Conservation (phyloP, 768 basidiomycete genomes). For the Boletus vinaceobasis region DNA sequence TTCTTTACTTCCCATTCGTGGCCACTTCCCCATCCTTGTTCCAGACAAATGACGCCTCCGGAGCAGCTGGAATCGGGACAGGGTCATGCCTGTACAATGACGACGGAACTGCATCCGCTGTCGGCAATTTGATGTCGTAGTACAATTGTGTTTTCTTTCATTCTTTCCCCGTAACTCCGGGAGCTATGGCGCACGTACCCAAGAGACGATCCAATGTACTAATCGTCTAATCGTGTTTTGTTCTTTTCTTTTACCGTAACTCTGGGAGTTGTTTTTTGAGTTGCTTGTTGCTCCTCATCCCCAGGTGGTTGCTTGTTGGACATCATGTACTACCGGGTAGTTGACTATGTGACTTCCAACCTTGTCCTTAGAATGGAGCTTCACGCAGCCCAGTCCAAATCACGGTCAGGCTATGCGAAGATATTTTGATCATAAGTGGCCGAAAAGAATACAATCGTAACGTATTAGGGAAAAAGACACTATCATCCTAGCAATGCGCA, state of each 20-base stretch:
- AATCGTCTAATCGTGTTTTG: too few relatives aligned
- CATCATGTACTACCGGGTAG: too few relatives aligned
- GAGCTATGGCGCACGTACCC: neutral
- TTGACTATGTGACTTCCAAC: too few relatives aligned
- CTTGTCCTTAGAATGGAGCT: too few relatives aligned
- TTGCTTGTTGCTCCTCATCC: too few relatives aligned
- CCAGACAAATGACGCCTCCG: constrained; percentile 16
- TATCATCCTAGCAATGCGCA: constrained; percentile 16
- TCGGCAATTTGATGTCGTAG: constrained; percentile 23
- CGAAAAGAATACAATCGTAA: constrained; percentile 20
- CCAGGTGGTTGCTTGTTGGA: too few relatives aligned
- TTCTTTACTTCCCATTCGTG: constrained; percentile 37
- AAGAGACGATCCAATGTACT: too few relatives aligned
- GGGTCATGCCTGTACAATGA: constrained; percentile 33
- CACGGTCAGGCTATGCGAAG: neutral
- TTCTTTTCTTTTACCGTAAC: too few relatives aligned
- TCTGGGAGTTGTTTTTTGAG: too few relatives aligned
- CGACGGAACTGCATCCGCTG: constrained; percentile 20
- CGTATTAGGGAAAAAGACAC: constrained; percentile 14
- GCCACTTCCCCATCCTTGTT: constrained; percentile 29
- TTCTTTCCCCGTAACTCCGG: neutral
- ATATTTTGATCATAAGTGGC: constrained; percentile 2
- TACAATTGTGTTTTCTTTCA: too few relatives aligned
- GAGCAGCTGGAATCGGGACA: constrained; percentile 20
- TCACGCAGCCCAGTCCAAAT: neutral